Evolutionary conservation across 1,284 basidiomycete genomes (phyloP), one percentile per base, ranked within the genome.

Genomic region (Moesziomyces antarcticus): DNA sequence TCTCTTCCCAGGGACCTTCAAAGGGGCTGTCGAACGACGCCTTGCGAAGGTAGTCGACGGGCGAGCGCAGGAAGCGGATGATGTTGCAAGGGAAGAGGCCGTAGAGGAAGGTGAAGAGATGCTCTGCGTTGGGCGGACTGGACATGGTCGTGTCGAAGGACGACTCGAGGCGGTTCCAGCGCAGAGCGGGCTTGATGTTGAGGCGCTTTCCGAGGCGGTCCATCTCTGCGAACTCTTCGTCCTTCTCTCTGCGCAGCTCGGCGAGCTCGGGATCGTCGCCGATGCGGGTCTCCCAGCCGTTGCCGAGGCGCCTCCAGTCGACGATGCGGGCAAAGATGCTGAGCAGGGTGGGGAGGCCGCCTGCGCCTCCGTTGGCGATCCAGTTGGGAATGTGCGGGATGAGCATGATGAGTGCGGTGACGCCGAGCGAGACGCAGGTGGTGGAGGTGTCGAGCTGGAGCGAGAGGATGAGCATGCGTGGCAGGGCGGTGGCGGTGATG

Each of bases 71-170:
- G 83, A 94, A 94, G 63, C 87, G 87, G 60, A 94, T 86, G 48
- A 90, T 86, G 85, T 93, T 93, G 86, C 90, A 91, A 2, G 93
- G 93, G 84, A 92, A 95, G 55, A 95, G 88, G 77, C 93, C 94
- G 84, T 94, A 95, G 72, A 95, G 86, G 57, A 89, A 87, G 8
- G 91, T 91, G 85, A 93, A 94, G 41, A 85, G 78, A 24, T 69
- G 58, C 18, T 72, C 55, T 2, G 83, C 78, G 43, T 84, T 75
- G 21, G 84, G 82, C 8, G 67, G 61, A 22, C 52, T 56, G 16
- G 77, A 61, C 42, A 63, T 55, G 42, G 64, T 67, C 4, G 76
- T 77, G 40, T 80, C 78, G 22, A 76, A 79, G 2, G 41, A 60
- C 30, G 77, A 71, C 44, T 74, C 78, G 33, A 81, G 65, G 22